Evolutionary conservation across 345 rosid species (phyloP), one percentile per base, ranked within the genome.

Genomic region (Euphorbia peplus): DNA sequence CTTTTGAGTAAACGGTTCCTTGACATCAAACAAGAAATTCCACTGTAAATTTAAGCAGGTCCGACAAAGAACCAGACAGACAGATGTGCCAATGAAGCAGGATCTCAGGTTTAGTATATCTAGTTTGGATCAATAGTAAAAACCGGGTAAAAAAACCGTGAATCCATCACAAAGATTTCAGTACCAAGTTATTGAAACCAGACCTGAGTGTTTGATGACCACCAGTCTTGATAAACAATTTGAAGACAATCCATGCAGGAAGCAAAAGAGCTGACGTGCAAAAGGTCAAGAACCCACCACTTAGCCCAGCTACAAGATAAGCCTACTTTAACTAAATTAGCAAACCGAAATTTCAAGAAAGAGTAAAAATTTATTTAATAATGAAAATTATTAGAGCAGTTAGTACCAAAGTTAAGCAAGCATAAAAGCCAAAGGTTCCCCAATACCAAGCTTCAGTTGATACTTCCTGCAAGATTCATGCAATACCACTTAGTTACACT

Each of bases 391-490:
- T 37, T 58, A 48, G 56, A n/a, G 51, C 10, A 61, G 39, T 32
- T 61, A 87, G 64, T 90, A 95, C 98, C 90, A 82, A 76, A 68
- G 96, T 90, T 19, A 85, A 28, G 63, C 69, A 64, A 69, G 96
- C 87, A 78, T 88, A 90, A 70, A 87, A 83, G 22, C 95, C 98
- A 81, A 88, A 87, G 67, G 99, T 93, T 82, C 99, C 99, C 98
- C 99, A 95, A 83, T 91, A 95, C 80, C 97, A 80, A 64, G 92
- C 95, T 80, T 91, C 91, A 78, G 86, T 81, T 50, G 83, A 85
- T 64, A 81, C 64, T 47, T 59, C 96, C 99, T 95, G 83, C 71
- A 80, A 81, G 54, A 80, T 68, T 64, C 64, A 57, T 2, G 58
- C 47, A 63, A 51, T 12, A 60, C 69, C 68, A 78, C 35, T 73